Evolutionary conservation across 1,284 basidiomycete species (phyloP).

Genomic region (Pseudozyma thailandica): DNA sequence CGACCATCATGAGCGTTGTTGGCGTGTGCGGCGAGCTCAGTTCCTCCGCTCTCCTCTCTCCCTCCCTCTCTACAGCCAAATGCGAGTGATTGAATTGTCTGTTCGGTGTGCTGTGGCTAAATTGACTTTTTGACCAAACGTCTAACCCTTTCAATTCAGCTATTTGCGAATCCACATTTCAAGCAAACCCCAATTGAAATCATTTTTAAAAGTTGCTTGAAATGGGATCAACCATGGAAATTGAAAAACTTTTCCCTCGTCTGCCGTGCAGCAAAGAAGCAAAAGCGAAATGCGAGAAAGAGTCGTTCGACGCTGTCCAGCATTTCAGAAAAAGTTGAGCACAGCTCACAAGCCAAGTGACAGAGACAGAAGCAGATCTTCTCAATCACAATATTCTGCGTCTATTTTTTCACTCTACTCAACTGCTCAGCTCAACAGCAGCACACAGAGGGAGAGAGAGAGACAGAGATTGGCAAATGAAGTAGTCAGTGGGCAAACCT

Average conservation of each 20-base stretch:
- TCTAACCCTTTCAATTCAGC: no score
- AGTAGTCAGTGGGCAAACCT: conserved; percentile 15
- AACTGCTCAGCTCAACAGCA: not conserved
- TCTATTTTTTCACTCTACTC: conserved; percentile 13
- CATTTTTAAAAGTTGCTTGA: not conserved
- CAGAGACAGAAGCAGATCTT: conserved; percentile 39
- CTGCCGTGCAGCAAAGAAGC: not conserved
- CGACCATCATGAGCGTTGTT: no score
- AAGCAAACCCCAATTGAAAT: not conserved
- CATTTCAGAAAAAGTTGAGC: conserved; percentile 5
- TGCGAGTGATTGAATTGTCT: no score
- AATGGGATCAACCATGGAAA: not conserved
- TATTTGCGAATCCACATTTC: no score
- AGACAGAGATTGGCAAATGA: not conserved
- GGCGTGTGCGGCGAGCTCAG: no score
- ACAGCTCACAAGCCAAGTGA: conserved; percentile 5
- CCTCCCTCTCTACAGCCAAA: no score
- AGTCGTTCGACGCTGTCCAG: conserved; percentile 1
- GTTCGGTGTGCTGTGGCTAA: no score
- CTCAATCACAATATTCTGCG: conserved; percentile 13
- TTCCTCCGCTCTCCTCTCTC: no score
- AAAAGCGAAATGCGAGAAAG: not conserved
- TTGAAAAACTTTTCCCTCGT: conserved; percentile 1
- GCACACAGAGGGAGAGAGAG: not conserved
- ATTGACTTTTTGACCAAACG: no score